A percentile compares a stretch with the other conserved stretches of the same genome.
Conservation (phyloP, 2,329 filamentous ascomycete species). For the Fusarium sp. region DNA sequence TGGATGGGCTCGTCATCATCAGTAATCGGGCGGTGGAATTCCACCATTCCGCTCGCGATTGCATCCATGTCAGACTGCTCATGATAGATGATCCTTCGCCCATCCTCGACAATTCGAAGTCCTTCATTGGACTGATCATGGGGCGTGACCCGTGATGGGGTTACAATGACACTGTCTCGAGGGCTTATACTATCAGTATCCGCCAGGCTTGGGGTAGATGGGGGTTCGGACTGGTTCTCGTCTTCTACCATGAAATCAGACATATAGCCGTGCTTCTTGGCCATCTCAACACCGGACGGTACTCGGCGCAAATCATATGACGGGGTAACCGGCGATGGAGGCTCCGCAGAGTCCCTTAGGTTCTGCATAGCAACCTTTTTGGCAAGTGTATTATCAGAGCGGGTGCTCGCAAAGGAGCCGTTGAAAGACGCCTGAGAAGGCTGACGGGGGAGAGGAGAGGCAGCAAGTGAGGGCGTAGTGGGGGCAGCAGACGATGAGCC, state of each 20-base stretch:
- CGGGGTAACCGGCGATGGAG: constrained; percentile 29
- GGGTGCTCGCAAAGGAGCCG: constrained; percentile 42
- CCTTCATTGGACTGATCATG: constrained; percentile 49
- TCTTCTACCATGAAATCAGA: constrained; percentile 49
- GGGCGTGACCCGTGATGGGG: constrained; percentile 41
- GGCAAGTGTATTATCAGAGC: constrained; percentile 42
- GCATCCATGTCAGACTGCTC: constrained; percentile 46
- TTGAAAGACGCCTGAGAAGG: constrained; percentile 41
- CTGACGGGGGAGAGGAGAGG: constrained; percentile 32
- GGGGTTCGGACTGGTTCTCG: constrained; percentile 49
- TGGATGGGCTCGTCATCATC: constrained; percentile 45
- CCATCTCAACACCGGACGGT: constrained; percentile 48
- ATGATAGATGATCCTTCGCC: constrained; percentile 48
- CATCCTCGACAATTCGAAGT: constrained; percentile 48
- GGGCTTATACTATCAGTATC: constrained; percentile 52
- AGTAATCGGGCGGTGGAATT: constrained; percentile 43
- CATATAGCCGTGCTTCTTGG: constrained; percentile 49
- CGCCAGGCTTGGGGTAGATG: constrained; percentile 50
- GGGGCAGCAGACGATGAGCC: constrained; percentile 31
- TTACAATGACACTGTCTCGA: constrained; percentile 48
- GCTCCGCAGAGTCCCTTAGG: constrained; percentile 38
- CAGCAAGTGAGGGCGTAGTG: constrained; percentile 28
- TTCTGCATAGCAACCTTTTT: constrained; percentile 45
- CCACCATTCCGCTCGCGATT: constrained; percentile 41
- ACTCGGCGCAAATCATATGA: constrained; percentile 42